phyloP scores from a whole-genome alignment of 2,329 filamentous ascomycete genomes.

The Decorospora gaudefroyi region DNA sequence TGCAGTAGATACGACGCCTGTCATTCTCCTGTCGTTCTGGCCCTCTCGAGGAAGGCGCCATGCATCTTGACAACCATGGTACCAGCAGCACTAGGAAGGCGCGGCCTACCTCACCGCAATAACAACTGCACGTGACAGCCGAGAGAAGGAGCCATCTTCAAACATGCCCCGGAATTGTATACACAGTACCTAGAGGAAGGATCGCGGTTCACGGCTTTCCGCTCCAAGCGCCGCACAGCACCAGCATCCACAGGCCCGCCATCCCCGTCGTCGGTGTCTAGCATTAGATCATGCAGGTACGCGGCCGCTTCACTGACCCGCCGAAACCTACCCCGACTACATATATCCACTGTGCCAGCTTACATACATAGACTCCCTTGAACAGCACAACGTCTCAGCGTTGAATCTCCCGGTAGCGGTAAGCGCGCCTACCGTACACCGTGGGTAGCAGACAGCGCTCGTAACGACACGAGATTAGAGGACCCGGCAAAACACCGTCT shows the following conservation, averaged over 20 bases:
- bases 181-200: no score
- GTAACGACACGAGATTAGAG: constrained; percentile 17
- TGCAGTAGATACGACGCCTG: neutral
- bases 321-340: no score
- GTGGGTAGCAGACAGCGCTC: constrained; percentile 8
- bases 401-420: neutral
- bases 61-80: neutral
- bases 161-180: constrained; percentile 6
- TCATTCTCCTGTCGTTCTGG: constrained; percentile 2
- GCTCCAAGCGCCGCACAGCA: constrained; percentile 6
- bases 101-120: no score
- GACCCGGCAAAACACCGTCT: constrained; percentile 10
- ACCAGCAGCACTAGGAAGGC: neutral
- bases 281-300: constrained; percentile 27
- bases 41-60: constrained; percentile 7
- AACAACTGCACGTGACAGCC: neutral
- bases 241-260: constrained; percentile 7
- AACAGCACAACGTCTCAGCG: constrained; percentile 5
- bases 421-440: constrained; percentile 1
- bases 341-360: neutral
- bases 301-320: constrained; percentile 15
- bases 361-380: constrained; percentile 3
- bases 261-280: constrained; percentile 3
- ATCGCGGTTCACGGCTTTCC: constrained; percentile 6
- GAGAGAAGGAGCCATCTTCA: constrained; percentile 1